Evolutionary conservation across 768 basidiomycete species (phyloP).

Genomic region (Macrocybe gigantea): DNA sequence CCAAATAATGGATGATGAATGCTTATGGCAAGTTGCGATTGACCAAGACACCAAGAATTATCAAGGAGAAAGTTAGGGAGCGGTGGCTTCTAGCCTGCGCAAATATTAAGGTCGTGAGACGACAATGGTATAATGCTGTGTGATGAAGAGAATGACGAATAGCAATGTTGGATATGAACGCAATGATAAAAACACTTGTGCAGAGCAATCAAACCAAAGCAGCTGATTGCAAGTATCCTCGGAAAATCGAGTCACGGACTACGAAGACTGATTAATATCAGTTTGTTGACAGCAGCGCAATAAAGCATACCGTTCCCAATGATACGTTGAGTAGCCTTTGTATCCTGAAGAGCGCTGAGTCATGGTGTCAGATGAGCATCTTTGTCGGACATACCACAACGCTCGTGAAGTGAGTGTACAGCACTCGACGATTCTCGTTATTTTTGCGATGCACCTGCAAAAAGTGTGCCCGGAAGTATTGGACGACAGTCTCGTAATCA

Average conservation of each 20-base stretch:
- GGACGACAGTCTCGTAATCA: constrained; percentile 74
- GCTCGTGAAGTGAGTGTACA: constrained; percentile 79
- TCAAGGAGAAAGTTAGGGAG: too few species aligned
- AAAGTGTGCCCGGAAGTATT: constrained; percentile 87
- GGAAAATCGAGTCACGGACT: constrained; percentile 75
- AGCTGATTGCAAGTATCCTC: constrained; percentile 68
- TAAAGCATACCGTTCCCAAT: constrained; percentile 66
- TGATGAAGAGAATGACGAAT: too few species aligned
- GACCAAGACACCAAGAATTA: too few species aligned
- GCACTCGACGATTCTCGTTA: constrained; percentile 73
- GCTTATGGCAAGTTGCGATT: too few species aligned
- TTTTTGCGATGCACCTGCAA: constrained; percentile 75
- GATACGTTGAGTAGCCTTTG: constrained; percentile 77
- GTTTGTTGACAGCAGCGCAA: neutral
- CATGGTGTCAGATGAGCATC: constrained; percentile 2
- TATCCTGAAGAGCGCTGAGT: constrained; percentile 44
- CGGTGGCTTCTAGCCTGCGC: too few species aligned
- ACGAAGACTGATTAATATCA: constrained; percentile 8
- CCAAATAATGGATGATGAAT: too few species aligned
- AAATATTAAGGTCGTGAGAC: too few species aligned
- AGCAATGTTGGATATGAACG: too few species aligned
- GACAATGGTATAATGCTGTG: too few species aligned
- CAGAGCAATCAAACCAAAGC: constrained; percentile 48
- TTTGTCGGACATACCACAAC: constrained; percentile 50
- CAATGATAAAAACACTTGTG: neutral